Conservation (phyloP, 148 eudicot genomes). For the Vaccinium darrowii region DNA sequence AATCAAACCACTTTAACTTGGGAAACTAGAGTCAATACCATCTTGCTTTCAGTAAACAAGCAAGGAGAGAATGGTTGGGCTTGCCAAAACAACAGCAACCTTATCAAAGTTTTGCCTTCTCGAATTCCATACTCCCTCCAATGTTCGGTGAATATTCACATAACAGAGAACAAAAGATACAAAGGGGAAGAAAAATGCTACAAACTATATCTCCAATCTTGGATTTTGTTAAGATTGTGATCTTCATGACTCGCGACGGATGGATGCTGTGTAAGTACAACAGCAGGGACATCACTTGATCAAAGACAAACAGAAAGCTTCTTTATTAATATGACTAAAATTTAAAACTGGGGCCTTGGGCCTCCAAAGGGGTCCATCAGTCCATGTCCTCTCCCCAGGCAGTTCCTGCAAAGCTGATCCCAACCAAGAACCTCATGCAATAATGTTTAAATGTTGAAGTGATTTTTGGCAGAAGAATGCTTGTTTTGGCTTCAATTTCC, state of each 20-base stretch:
- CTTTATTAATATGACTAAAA: slow-evolving; percentile 3
- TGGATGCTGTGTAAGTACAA: too few species aligned
- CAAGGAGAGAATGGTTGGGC: not conserved
- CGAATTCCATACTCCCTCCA: not conserved
- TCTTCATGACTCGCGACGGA: not conserved
- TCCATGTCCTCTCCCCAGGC: not conserved
- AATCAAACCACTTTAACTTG: not conserved
- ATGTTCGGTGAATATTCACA: not conserved
- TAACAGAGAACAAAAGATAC: not conserved
- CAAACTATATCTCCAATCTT: not conserved
- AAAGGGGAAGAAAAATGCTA: not conserved
- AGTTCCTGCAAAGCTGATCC: not conserved
- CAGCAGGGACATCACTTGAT: too few species aligned
- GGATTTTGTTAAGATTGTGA: not conserved
- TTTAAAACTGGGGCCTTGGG: not conserved
- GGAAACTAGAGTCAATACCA: not conserved
- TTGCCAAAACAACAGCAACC: too few species aligned
- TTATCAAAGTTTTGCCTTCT: too few species aligned
- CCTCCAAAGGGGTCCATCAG: not conserved
- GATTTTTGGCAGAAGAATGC: not conserved
- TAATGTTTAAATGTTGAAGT: not conserved
- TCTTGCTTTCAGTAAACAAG: not conserved
- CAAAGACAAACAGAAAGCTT: not conserved
- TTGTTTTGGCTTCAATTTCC: not conserved
- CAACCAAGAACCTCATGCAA: not conserved